phyloP scores from a whole-genome alignment of 2,329 filamentous ascomycete species.

The Epichloe uncinata region DNA sequence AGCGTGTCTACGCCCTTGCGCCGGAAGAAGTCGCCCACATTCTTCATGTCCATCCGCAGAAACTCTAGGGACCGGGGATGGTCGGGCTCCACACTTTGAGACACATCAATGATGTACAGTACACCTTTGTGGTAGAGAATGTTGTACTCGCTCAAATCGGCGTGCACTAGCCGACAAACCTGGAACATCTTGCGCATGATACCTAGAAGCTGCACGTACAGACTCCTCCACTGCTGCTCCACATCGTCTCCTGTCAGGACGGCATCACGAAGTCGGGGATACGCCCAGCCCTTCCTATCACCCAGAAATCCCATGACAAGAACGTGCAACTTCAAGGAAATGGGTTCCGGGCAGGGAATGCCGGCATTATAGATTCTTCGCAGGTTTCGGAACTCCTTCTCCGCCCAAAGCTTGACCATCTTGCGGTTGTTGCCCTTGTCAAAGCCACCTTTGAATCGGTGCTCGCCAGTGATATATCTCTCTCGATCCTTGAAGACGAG shows the following conservation, averaged over 20 bases:
- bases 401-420: constrained; percentile 98
- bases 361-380: constrained; percentile 70
- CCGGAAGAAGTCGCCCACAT: constrained; percentile 84
- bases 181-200: constrained; percentile 94
- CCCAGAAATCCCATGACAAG: constrained; percentile 91
- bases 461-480: constrained; percentile 89
- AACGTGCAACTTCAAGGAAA: constrained; percentile 85
- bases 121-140: constrained; percentile 73
- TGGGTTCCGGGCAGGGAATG: constrained; percentile 81
- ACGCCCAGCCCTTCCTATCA: constrained; percentile 73
- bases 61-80: constrained; percentile 90
- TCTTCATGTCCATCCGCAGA: constrained; percentile 96
- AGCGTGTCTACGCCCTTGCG: constrained; percentile 73
- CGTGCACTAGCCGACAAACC: constrained; percentile 81
- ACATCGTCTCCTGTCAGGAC: constrained; percentile 48
- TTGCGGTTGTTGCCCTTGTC: constrained; percentile 91
- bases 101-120: constrained; percentile 93
- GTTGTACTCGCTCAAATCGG: constrained; percentile 97
- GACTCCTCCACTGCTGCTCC: constrained; percentile 57
- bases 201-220: constrained; percentile 74
- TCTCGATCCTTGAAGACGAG: constrained; percentile 96
- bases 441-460: constrained; percentile 78
- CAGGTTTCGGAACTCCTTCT: constrained; percentile 95
- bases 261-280: constrained; percentile 81
- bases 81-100: constrained; percentile 92